These are phyloP conservation scores for Chrysosporium queenslandicum DNA, from an alignment of 2,329 filamentous ascomycete species.

Conservation along the genomic window DNA sequence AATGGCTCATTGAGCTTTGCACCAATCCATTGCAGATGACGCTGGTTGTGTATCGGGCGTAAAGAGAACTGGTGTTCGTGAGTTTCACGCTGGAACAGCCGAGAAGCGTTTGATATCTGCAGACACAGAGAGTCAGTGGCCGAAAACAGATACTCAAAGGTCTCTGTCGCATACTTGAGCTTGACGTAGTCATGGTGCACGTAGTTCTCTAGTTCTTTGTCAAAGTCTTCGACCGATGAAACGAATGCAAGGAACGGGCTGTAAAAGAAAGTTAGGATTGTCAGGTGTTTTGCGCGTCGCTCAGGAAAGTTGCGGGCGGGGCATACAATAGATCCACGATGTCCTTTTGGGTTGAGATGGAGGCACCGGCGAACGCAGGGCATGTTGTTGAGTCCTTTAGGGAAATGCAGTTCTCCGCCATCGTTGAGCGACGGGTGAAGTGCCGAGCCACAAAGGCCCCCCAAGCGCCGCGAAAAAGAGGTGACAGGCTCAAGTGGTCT, in stretches of 20 bases:
- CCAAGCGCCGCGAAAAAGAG: background rate
- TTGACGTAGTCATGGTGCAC: conserved; percentile 65
- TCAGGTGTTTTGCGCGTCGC: background rate
- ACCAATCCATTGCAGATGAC: conserved; percentile 90
- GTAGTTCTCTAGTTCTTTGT: conserved; percentile 61
- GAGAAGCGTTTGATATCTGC: conserved; percentile 69
- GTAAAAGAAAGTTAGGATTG: conserved; percentile 20
- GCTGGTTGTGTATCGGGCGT: conserved; percentile 86
- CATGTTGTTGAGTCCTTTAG: conserved; percentile 60
- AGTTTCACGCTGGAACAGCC: conserved; percentile 71
- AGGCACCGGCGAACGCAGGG: conserved; percentile 61
- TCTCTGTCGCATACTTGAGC: conserved; percentile 53
- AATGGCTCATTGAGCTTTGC: conserved; percentile 69
- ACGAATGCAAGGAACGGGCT: conserved; percentile 83
- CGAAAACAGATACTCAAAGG: background rate
- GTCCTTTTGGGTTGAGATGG: conserved; percentile 54
- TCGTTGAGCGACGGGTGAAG: conserved; percentile 17
- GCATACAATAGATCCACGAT: conserved; percentile 57
- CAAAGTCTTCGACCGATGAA: conserved; percentile 65
- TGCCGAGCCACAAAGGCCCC: background rate
- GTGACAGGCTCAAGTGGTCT: background rate
- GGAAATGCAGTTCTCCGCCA: conserved; percentile 50
- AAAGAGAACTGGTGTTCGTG: conserved; percentile 67
- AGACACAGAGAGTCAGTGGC: conserved; percentile 12
- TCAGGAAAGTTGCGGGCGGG: conserved; percentile 7